Conservation (phyloP, 352 stramenopile genomes). For the Phytophthora pseudosyringae region DNA sequence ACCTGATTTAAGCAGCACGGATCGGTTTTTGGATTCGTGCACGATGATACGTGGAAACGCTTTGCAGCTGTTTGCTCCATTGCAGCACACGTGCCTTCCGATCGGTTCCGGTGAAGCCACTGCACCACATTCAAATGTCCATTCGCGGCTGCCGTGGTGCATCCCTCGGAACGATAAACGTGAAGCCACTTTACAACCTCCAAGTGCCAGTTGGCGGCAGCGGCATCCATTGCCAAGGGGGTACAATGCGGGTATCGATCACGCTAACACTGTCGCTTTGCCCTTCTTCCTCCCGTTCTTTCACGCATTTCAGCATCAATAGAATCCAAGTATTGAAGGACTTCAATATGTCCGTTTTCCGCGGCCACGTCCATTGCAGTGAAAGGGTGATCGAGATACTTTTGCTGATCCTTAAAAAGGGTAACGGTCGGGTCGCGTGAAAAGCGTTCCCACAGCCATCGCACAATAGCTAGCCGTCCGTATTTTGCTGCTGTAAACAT, state of each 20-base stretch:
- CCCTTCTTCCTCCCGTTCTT: neutral
- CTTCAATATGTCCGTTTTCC: neutral
- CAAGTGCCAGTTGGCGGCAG: neutral
- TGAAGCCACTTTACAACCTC: constrained; percentile 7
- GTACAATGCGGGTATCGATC: neutral
- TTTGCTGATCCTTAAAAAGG: too few species aligned
- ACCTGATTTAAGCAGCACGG: neutral
- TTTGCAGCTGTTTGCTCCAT: constrained; percentile 1
- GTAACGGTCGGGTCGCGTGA: too few species aligned
- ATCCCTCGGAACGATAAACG: neutral
- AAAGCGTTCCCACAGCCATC: too few species aligned
- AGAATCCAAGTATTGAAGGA: neutral
- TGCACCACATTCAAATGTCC: neutral
- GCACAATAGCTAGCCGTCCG: too few species aligned
- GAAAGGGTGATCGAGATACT: neutral
- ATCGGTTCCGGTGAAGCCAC: neutral
- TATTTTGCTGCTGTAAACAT: too few species aligned
- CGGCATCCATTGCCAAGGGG: neutral
- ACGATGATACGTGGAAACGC: neutral
- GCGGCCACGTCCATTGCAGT: neutral
- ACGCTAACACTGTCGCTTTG: too few species aligned
- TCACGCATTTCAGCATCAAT: constrained; percentile 1
- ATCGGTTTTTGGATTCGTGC: neutral
- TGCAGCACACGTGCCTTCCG: neutral
- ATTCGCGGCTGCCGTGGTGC: neutral